Conservation (phyloP, 2,329 filamentous ascomycete genomes). For the Biscogniauxia mediterranea region DNA sequence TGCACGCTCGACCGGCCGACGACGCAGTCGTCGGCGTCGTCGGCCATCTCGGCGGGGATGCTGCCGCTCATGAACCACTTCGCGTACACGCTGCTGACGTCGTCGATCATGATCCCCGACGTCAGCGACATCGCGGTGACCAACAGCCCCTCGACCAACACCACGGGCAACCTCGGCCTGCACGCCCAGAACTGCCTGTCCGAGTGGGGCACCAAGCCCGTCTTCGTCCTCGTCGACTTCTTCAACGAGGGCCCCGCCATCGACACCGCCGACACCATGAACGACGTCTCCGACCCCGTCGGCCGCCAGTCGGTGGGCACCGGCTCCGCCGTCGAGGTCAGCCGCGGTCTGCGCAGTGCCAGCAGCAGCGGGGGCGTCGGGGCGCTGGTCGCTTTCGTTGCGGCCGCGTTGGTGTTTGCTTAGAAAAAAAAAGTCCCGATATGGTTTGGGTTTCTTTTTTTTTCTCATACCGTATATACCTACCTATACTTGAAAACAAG, state of each 20-base stretch:
- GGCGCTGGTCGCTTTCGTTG: conserved; percentile 44
- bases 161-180: conserved; percentile 51
- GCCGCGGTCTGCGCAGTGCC: conserved; percentile 5
- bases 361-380: conserved; percentile 26
- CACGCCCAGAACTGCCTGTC: conserved; percentile 53
- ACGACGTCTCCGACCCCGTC: conserved; percentile 46
- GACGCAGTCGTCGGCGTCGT: conserved; percentile 43
- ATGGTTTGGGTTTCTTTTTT: conserved; percentile 3
- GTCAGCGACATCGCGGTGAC: conserved; percentile 59
- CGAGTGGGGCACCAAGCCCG: conserved; percentile 64
- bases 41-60: conserved; percentile 56
- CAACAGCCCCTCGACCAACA: conserved; percentile 58
- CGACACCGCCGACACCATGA: conserved; percentile 65
- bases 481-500: no score
- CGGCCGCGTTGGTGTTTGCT: conserved; percentile 39
- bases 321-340: conserved; percentile 9
- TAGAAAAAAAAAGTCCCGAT: conserved; percentile 16
- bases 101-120: conserved; percentile 60
- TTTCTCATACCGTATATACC: background rate
- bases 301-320: conserved; percentile 33
- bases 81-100: conserved; percentile 57
- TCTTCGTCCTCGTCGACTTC: conserved; percentile 77
- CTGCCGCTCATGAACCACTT: conserved; percentile 82
- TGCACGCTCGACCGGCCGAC: conserved; percentile 69
- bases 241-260: conserved; percentile 72